Percentiles rank a stretch among this genome's conserved stretches.
Evolutionary conservation across 2,329 filamentous ascomycete genomes (phyloP).

Genomic region (Talaromyces sp.): DNA sequence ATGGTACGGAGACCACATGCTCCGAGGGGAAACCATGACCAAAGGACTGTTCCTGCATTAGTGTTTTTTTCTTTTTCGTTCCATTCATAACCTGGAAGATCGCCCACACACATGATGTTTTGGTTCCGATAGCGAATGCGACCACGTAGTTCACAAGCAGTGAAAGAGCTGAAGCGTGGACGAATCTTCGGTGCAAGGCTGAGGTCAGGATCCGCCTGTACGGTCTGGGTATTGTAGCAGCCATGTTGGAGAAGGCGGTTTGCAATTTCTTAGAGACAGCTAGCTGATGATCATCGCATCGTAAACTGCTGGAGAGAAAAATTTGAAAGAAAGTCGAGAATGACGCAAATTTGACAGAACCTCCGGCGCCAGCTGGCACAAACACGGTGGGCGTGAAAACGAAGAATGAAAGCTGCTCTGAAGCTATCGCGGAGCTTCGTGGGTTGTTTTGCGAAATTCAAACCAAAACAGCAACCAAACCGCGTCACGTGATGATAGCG

Average conservation of each 20-base stretch:
- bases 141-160: slow-evolving; percentile 67
- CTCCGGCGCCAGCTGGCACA: background rate
- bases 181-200: slow-evolving; percentile 79
- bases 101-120: slow-evolving; percentile 58
- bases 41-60: slow-evolving; percentile 54
- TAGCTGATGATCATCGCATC: slow-evolving; percentile 8
- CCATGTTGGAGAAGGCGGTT: slow-evolving; percentile 25
- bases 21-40: slow-evolving; percentile 81
- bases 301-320: background rate
- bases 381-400: background rate
- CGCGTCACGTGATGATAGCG: slow-evolving; percentile 7
- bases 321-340: background rate
- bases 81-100: background rate
- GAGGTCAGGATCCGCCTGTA: slow-evolving; percentile 92
- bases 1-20: slow-evolving; percentile 66
- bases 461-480: slow-evolving; percentile 13
- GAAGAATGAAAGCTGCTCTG: background rate
- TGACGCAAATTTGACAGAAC: background rate
- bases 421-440: slow-evolving; percentile 7
- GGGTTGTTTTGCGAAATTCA: slow-evolving; percentile 10
- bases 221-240: slow-evolving; percentile 32
- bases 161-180: slow-evolving; percentile 65
- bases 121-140: slow-evolving; percentile 63
- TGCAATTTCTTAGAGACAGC: slow-evolving; percentile 1
- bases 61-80: background rate